These are phyloP conservation scores for Pythium phragmitis DNA, from an alignment of 352 stramenopile genomes.

Conservation along the genomic window DNA sequence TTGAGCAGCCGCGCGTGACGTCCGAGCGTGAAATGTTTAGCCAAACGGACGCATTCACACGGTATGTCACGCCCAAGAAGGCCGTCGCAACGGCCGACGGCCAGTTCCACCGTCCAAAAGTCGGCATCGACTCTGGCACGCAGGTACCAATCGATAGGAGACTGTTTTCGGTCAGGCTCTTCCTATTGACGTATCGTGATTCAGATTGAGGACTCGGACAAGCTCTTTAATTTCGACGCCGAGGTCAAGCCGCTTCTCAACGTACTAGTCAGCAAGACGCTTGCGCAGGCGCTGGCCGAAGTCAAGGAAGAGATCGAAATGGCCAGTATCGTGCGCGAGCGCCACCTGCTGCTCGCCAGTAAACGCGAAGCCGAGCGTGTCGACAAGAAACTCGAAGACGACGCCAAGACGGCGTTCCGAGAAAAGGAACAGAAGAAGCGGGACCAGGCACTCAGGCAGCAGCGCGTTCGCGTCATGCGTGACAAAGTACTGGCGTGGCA, in stretches of 20 bases:
- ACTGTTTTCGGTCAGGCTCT: not conserved
- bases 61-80: conserved; percentile 34
- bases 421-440: conserved; percentile 51
- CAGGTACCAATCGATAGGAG: conserved; percentile 34
- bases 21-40: conserved; percentile 47
- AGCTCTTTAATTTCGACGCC: conserved; percentile 79
- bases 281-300: conserved; percentile 74
- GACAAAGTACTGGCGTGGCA: conserved; percentile 66
- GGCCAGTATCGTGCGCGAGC: conserved; percentile 37
- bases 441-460: conserved; percentile 40
- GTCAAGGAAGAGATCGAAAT: conserved; percentile 80
- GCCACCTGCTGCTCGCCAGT: conserved; percentile 38
- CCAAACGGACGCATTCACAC: conserved; percentile 69
- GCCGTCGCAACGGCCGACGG: conserved; percentile 42
- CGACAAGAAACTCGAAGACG: conserved; percentile 52
- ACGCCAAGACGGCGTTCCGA: conserved; percentile 45
- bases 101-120: conserved; percentile 61
- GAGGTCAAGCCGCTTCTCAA: conserved; percentile 76
- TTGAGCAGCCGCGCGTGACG: conserved; percentile 47
- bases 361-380: conserved; percentile 43
- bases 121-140: conserved; percentile 68
- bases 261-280: conserved; percentile 80
- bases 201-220: conserved; percentile 70
- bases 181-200: not conserved
- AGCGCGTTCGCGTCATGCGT: conserved; percentile 41